Evolutionary conservation across 2,329 filamentous ascomycete genomes (phyloP).

Genomic region (Microdochium trichocladiopsis): DNA sequence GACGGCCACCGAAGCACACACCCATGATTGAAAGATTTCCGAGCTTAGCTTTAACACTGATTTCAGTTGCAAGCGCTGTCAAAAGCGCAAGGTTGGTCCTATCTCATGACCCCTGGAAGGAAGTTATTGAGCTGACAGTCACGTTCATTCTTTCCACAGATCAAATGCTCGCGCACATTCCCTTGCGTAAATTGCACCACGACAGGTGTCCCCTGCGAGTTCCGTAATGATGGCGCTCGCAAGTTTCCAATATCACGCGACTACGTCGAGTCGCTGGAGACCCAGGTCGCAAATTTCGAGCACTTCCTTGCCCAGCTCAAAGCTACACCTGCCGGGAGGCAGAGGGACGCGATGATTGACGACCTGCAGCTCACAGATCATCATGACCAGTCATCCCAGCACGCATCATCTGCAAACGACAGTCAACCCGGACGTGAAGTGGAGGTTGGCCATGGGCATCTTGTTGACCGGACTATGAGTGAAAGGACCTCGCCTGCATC

Average conservation of each 20-base stretch:
- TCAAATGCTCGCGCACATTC: constrained; percentile 9
- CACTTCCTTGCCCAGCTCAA: constrained; percentile 17
- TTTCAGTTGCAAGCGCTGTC: background rate
- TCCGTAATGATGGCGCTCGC: constrained; percentile 8
- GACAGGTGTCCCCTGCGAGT: constrained; percentile 7
- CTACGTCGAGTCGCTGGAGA: constrained; percentile 5
- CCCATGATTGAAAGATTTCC: too few species aligned
- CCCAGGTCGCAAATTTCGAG: constrained; percentile 4
- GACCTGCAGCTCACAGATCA: constrained; percentile 22
- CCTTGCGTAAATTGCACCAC: constrained; percentile 9
- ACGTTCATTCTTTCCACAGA: too few species aligned
- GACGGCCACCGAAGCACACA: too few species aligned
- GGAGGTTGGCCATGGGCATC: too few species aligned
- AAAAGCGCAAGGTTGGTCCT: too few species aligned
- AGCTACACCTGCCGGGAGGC: constrained; percentile 16
- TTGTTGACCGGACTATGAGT: too few species aligned
- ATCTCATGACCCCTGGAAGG: too few species aligned
- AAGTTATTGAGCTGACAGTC: too few species aligned
- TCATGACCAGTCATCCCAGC: background rate
- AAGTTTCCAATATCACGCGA: constrained; percentile 8
- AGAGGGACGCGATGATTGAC: constrained; percentile 20
- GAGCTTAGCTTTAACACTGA: background rate
- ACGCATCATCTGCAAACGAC: too few species aligned
- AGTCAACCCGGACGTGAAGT: too few species aligned
- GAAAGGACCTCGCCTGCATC: too few species aligned